Percentiles rank a stretch among this genome's conserved stretches.
Evolutionary conservation across 2,329 filamentous ascomycete genomes (phyloP).

Genomic region (Colletotrichum neosansevieriae): DNA sequence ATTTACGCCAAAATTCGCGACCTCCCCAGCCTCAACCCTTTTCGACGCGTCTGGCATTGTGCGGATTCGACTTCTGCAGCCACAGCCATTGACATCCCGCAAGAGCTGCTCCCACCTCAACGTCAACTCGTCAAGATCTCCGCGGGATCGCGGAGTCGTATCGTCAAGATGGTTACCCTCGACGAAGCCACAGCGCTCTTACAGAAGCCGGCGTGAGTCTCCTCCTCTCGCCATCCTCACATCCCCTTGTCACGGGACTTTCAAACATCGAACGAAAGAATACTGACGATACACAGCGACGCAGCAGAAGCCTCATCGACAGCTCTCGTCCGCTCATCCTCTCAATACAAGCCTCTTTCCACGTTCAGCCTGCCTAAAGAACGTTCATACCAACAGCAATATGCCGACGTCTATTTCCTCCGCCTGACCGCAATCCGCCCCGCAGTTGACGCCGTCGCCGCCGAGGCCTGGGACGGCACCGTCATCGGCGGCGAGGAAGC

Average conservation of each 20-base stretch:
- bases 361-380: slow-evolving; percentile 79
- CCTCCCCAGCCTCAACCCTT: slow-evolving; percentile 5
- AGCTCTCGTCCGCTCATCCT: slow-evolving; percentile 63
- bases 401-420: slow-evolving; percentile 97
- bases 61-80: slow-evolving; percentile 13
- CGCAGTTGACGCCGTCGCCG: slow-evolving; percentile 79
- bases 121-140: not conserved
- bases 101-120: not conserved
- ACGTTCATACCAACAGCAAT: slow-evolving; percentile 91
- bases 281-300: slow-evolving; percentile 19
- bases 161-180: slow-evolving; percentile 56
- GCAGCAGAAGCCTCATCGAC: slow-evolving; percentile 10
- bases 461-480: slow-evolving; percentile 81
- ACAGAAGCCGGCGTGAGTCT: slow-evolving; percentile 61
- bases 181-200: slow-evolving; percentile 60
- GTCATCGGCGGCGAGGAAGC: slow-evolving; percentile 83
- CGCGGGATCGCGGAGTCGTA: not conserved
- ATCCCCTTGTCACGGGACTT: not conserved
- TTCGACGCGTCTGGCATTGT: slow-evolving; percentile 39
- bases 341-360: slow-evolving; percentile 78
- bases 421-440: slow-evolving; percentile 90
- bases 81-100: slow-evolving; percentile 19
- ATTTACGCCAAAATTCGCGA: slow-evolving; percentile 53
- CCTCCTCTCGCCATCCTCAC: too few species aligned
- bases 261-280: not conserved